Percentiles rank a stretch among this genome's conserved stretches.
Conservation (phyloP, 805 yeast genomes). For the Ogataea saltuana region DNA sequence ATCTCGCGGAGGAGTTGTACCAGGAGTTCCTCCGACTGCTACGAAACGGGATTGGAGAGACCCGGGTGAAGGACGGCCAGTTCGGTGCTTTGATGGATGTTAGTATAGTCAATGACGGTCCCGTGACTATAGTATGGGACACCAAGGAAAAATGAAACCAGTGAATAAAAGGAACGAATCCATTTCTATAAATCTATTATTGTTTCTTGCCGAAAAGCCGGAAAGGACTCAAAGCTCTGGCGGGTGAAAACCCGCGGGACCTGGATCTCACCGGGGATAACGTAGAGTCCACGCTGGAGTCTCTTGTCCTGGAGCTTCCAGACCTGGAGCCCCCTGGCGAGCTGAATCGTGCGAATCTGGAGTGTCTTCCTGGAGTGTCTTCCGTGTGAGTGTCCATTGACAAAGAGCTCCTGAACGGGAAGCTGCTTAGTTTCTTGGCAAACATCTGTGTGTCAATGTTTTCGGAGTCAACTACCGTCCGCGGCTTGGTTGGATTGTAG, state of each 20-base stretch:
- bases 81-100: slow-evolving; percentile 99
- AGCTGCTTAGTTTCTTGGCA: slow-evolving; percentile 12
- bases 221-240: slow-evolving; percentile 35
- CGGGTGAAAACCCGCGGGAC: slow-evolving; percentile 32
- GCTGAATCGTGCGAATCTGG: slow-evolving; percentile 30
- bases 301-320: slow-evolving; percentile 17
- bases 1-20: slow-evolving; percentile 49
- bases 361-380: slow-evolving; percentile 16
- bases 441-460: slow-evolving; percentile 8
- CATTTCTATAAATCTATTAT: background rate
- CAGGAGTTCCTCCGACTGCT: slow-evolving; percentile 52
- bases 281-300: slow-evolving; percentile 17
- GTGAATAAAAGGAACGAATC: background rate
- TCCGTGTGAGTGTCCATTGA: slow-evolving; percentile 7
- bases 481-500: slow-evolving; percentile 15
- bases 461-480: background rate
- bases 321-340: slow-evolving; percentile 15
- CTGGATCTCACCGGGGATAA: slow-evolving; percentile 26
- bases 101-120: slow-evolving; percentile 84
- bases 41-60: slow-evolving; percentile 54
- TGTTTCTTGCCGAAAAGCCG: slow-evolving; percentile 25
- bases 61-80: slow-evolving; percentile 77
- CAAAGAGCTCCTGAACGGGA: slow-evolving; percentile 14
- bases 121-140: slow-evolving; percentile 84
- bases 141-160: slow-evolving; percentile 45